These are phyloP conservation scores for Metschnikowia picachoensis DNA, from an alignment of 805 yeast species.

Conservation along the genomic window DNA sequence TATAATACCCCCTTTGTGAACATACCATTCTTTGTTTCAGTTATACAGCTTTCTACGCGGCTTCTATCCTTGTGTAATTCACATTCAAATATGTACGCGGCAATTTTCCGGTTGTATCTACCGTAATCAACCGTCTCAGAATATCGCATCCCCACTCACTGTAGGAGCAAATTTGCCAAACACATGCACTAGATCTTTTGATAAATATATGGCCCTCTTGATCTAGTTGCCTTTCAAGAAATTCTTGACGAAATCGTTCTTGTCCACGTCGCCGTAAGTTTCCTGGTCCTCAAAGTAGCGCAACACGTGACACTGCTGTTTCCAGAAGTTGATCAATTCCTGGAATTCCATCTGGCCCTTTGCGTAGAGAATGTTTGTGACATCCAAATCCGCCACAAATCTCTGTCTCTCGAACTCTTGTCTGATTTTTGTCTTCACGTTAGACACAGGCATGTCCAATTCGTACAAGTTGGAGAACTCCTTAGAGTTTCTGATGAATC, in stretches of 20 bases:
- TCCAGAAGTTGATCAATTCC: conserved; percentile 86
- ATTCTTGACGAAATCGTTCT: conserved; percentile 64
- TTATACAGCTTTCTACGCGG: background rate
- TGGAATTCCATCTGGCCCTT: conserved; percentile 91
- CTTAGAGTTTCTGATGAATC: conserved; percentile 60
- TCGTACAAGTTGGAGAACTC: conserved; percentile 62
- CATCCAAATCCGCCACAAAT: conserved; percentile 61
- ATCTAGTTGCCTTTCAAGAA: conserved; percentile 59
- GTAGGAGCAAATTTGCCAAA: background rate
- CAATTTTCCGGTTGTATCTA: background rate
- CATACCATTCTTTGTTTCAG: background rate
- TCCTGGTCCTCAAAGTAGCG: conserved; percentile 72
- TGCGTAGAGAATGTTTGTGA: conserved; percentile 65
- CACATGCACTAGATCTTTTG: conserved; percentile 1
- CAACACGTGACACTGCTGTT: conserved; percentile 80
- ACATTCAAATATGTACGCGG: background rate
- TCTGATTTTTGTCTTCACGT: conserved; percentile 77
- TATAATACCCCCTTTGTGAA: conserved; percentile 9
- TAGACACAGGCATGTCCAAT: conserved; percentile 72
- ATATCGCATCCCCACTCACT: too few relatives aligned
- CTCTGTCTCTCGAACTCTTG: conserved; percentile 87
- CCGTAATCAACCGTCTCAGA: background rate
- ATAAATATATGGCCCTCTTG: background rate
- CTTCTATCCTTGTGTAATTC: too few relatives aligned
- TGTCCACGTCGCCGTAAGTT: conserved; percentile 49